Evolutionary conservation across 1,284 basidiomycete genomes (phyloP).

Genomic region (Rhodotorula sp.): DNA sequence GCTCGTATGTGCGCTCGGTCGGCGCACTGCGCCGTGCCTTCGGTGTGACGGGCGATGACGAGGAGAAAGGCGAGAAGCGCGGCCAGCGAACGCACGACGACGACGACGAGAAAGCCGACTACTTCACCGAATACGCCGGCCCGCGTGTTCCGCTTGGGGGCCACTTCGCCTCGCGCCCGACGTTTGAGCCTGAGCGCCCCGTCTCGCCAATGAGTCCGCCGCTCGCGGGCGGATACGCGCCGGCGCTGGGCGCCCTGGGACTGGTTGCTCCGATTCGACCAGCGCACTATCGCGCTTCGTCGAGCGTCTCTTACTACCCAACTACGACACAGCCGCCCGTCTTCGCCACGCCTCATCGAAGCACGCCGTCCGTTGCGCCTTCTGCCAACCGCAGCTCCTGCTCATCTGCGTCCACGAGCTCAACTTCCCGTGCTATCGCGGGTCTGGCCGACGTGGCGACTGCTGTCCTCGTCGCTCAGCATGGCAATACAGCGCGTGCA

Average conservation of each 20-base stretch:
- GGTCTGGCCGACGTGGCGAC: no score
- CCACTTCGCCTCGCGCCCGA: not conserved
- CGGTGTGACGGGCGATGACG: not conserved
- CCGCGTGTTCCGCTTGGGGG: not conserved
- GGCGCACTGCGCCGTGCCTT: not conserved
- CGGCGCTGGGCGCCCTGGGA: not conserved
- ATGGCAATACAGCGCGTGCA: no score
- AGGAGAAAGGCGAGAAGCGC: not conserved
- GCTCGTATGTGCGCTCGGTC: not conserved
- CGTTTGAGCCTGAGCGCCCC: not conserved
- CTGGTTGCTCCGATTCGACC: not conserved
- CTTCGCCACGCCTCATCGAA: no score
- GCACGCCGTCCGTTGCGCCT: no score
- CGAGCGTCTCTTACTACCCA: not conserved
- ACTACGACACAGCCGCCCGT: no score
- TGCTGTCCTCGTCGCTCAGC: no score
- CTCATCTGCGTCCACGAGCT: no score
- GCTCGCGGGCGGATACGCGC: not conserved
- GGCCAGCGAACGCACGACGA: no score
- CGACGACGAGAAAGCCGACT: not conserved
- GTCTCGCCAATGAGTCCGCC: not conserved
- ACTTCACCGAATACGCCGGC: not conserved
- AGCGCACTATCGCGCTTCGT: not conserved
- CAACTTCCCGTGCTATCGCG: no score
- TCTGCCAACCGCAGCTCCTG: no score